Conservation (phyloP, 768 basidiomycete species). For the Postia placenta region DNA sequence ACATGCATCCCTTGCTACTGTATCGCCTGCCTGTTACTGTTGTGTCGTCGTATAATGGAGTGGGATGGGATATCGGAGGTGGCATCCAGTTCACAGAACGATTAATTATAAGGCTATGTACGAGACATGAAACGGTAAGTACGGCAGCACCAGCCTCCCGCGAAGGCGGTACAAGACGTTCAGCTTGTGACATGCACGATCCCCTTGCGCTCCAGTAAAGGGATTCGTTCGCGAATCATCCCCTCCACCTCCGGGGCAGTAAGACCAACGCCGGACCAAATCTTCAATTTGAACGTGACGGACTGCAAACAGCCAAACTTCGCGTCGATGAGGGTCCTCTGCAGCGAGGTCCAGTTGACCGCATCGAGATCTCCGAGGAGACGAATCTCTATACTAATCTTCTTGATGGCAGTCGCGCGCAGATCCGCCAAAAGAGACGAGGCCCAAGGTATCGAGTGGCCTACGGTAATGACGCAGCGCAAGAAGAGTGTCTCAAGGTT, state of each 20-base stretch:
- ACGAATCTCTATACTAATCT: conserved; percentile 16
- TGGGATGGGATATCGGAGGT: not conserved
- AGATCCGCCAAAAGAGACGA: conserved; percentile 13
- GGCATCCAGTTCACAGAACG: not conserved
- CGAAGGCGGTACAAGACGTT: too few species aligned
- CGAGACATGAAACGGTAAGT: not conserved
- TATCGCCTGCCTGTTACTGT: not conserved
- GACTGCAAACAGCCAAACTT: conserved; percentile 1
- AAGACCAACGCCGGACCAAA: conserved; percentile 17
- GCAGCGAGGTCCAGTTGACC: conserved; percentile 18
- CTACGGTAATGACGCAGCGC: not conserved
- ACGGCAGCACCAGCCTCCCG: too few species aligned
- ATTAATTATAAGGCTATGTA: not conserved
- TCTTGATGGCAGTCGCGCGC: conserved; percentile 7
- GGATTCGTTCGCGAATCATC: conserved; percentile 10
- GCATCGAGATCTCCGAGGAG: conserved; percentile 18
- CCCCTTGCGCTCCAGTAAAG: conserved; percentile 12
- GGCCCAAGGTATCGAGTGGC: conserved; percentile 2
- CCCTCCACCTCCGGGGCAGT: conserved; percentile 8
- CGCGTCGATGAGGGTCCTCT: conserved; percentile 5
- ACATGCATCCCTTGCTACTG: not conserved
- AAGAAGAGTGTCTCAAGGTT: conserved; percentile 1
- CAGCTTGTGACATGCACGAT: conserved; percentile 6
- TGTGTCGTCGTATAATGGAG: not conserved
- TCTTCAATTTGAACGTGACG: conserved; percentile 11